Evolutionary conservation across 2,329 filamentous ascomycete genomes (phyloP), one percentile per base, ranked within the genome.

Genomic region (Cladosporium austrohemisphaericum): DNA sequence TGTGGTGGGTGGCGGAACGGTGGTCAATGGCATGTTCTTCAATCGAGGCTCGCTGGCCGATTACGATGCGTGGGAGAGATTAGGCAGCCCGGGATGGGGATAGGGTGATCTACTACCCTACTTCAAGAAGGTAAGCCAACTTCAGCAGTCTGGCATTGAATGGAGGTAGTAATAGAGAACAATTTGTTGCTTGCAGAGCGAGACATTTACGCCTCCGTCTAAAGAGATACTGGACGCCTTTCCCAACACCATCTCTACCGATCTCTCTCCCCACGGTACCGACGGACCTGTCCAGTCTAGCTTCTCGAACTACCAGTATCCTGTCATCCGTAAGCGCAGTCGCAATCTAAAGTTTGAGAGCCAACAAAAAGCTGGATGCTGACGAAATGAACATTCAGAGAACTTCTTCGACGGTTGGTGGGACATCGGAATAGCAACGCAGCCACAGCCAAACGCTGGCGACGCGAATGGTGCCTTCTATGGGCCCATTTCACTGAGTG

Each of bases 1-100:
- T 45, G 71, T 76, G 0, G 65, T 79, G 0, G 76, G 76, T 5
- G 76, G 76, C 8, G 72, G 70, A 10, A 72, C 65, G 3, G 67
- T 71, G 0, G 52, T 77, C 22, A 76, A 77, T 52, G 70, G 73
- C 28, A 59, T 63, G 22, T 59, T 60, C 23, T 56, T 50, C 59
- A 62, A 65, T 46, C 63, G 65, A 11, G 61, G 57, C 9, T 57
- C 52, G 8, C 55, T 55, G 8, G 52, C 56, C 28, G 66, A 68
- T 31, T 60, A 65, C 18, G 57, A 67, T 54, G 59, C 65, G 61
- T 72, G 68, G 68, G 63, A 57, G 10, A 53, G 54, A 9, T 23
- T 65, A 4, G 63, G 62, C 5, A 62, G 61, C 37, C 29, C 40
- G 1, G 59, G 57, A 8, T 80, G 76, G 67, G 69, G 66, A 50